Conservation (phyloP, 2,329 filamentous ascomycete species). For the Monosporascus ibericus region DNA sequence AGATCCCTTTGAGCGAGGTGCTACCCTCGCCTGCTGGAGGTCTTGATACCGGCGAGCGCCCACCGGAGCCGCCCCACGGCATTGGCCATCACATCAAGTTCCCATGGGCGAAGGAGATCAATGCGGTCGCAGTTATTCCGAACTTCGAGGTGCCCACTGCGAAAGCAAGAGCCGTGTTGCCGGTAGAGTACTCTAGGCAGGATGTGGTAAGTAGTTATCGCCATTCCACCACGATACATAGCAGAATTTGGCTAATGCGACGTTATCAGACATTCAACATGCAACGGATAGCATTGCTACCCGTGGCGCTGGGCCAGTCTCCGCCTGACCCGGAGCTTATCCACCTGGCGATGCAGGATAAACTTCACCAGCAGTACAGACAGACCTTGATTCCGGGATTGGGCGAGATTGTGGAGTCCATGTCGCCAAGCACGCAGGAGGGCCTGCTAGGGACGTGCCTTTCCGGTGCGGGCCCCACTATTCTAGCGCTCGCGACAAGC, state of each 20-base stretch:
- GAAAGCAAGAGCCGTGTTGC: slow-evolving; percentile 79
- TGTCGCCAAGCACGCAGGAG: slow-evolving; percentile 80
- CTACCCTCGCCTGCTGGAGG: slow-evolving; percentile 86
- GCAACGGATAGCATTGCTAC: slow-evolving; percentile 85
- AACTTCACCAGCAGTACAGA: slow-evolving; percentile 94
- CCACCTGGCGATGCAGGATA: slow-evolving; percentile 97
- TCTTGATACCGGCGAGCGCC: slow-evolving; percentile 78
- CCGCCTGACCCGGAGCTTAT: slow-evolving; percentile 91
- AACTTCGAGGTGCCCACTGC: slow-evolving; percentile 95
- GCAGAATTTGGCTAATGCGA: slow-evolving; percentile 8
- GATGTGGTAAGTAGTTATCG: slow-evolving; percentile 61
- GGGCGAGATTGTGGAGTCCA: slow-evolving; percentile 81
- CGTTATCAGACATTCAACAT: slow-evolving; percentile 72
- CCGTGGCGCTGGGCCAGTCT: slow-evolving; percentile 80
- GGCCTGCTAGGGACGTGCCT: slow-evolving; percentile 91
- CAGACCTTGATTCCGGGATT: slow-evolving; percentile 87
- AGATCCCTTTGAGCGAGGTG: slow-evolving; percentile 92
- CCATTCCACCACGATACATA: not conserved
- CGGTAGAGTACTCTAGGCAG: slow-evolving; percentile 68
- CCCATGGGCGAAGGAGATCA: slow-evolving; percentile 89
- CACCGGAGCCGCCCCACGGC: slow-evolving; percentile 81
- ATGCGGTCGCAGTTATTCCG: slow-evolving; percentile 93
- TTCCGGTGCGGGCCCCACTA: slow-evolving; percentile 90
- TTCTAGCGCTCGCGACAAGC: slow-evolving; percentile 82
- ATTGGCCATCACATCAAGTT: slow-evolving; percentile 98